These are phyloP conservation scores for Cercospora sesami DNA, from an alignment of 2,329 filamentous ascomycete genomes.

Conservation along the genomic window DNA sequence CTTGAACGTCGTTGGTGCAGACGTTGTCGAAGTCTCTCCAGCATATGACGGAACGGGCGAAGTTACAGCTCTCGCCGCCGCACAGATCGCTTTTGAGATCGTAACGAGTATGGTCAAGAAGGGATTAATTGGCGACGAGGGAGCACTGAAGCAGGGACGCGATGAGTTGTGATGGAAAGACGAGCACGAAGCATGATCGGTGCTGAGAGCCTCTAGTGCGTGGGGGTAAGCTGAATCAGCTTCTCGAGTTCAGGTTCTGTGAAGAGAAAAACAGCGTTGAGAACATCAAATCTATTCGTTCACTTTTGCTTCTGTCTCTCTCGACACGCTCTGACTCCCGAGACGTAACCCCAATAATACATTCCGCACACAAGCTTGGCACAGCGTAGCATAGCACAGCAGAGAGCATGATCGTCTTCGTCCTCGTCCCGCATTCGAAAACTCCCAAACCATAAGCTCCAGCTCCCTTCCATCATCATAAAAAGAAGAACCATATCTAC, in stretches of 20 bases:
- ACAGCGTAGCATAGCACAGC: neutral
- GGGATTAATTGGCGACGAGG: slow-evolving; percentile 44
- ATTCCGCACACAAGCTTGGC: neutral
- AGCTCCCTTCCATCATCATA: neutral
- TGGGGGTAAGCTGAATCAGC: neutral
- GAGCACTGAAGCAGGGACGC: slow-evolving; percentile 13
- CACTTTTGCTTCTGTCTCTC: neutral
- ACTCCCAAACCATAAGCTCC: neutral
- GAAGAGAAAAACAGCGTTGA: neutral
- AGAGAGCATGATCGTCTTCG: neutral
- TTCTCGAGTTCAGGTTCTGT: neutral
- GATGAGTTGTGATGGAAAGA: slow-evolving; percentile 7
- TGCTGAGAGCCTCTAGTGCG: neutral
- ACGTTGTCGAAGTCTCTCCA: slow-evolving; percentile 85
- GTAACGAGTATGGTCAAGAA: slow-evolving; percentile 72
- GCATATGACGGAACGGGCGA: slow-evolving; percentile 80
- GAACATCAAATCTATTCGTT: neutral
- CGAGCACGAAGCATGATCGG: neutral
- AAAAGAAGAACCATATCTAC: slow-evolving; percentile 8
- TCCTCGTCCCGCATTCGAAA: neutral
- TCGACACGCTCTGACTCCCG: neutral
- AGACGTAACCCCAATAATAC: neutral
- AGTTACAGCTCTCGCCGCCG: slow-evolving; percentile 77
- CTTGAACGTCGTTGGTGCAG: slow-evolving; percentile 79
- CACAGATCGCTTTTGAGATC: slow-evolving; percentile 84